Evolutionary conservation across 164 flowering plant genomes (phyloP), one percentile per base, ranked within the genome.

Genomic region (Chimonanthus salicifolius): DNA sequence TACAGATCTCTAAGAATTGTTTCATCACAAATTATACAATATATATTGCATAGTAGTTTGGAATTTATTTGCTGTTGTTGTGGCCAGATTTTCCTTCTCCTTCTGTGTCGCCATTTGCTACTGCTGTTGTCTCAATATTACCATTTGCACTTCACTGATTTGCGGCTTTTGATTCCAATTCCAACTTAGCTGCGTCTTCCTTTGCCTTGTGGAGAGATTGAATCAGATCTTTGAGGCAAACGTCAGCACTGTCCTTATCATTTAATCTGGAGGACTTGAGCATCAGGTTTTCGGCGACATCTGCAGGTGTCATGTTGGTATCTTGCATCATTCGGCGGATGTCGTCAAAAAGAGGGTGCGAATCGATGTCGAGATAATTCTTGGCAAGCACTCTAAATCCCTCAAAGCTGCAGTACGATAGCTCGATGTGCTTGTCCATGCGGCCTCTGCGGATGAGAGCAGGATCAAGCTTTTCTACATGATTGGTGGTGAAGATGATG

Each of bases 371-470:
- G 73, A 87, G 67, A 74, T 86, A 85, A 18, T 85, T 88, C 74
- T 75, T 86, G 3, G 89, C 89, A 0, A 89, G 84, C 11, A 84
- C 82, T 50, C 83, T 89, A 76, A 87, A 87, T 16, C 78, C 88
- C 67, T 84, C 82, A 65, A 82, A 89, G 58, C 79, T 66, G 74
- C 90, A 84, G 75, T 84, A 88, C 6, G 91, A 88, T 6, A 89
- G 75, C 77, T 89, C 85, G 9, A 90, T 88, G 70, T 89, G 91
- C 80, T 83, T 87, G 80, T 90, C 91, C 91, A 90, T 88, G 44
- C 94, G 74, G 0, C 90, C 89, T 43, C 86, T 78, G 47, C 89
- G 74, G 5, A 85, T 83, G 43, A 89, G 81, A 21, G 91, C 90
- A 0, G 87, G 87, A 58, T 89, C 91, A 6, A 87, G 83, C 71